Conservation (phyloP, 345 rosid species). For the Microcos paniculata region DNA sequence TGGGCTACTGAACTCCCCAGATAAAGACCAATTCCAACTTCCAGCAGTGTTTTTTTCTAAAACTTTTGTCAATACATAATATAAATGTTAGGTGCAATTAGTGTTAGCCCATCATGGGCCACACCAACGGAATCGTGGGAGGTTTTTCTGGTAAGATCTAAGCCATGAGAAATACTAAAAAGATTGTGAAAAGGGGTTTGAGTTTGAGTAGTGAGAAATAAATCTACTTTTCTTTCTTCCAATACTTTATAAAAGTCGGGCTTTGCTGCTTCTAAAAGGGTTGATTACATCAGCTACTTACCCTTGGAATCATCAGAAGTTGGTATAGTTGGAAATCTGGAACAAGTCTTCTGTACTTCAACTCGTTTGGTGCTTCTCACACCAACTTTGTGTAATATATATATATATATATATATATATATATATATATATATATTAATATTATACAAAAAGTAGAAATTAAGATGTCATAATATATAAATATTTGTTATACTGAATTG, state of each 20-base stretch:
- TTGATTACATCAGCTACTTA: not conserved
- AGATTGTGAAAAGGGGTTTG: not conserved
- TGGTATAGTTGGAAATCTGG: slow-evolving; percentile 4
- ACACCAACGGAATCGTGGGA: not conserved
- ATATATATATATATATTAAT: too few species aligned
- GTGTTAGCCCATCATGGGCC: not conserved
- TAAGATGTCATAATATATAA: too few species aligned
- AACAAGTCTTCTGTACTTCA: not conserved
- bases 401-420: too few species aligned
- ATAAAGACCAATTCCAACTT: not conserved
- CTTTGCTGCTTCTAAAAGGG: not conserved
- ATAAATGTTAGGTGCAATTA: not conserved
- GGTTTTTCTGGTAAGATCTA: not conserved
- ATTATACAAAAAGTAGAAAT: too few species aligned
- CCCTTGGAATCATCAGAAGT: not conserved
- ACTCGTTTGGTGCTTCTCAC: not conserved
- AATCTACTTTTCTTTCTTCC: not conserved
- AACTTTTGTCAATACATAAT: not conserved
- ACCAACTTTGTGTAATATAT: not conserved
- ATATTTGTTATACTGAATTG: too few species aligned
- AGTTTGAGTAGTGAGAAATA: not conserved
- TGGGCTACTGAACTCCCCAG: not conserved
- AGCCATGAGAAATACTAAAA: not conserved
- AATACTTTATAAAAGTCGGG: not conserved
- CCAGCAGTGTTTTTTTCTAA: not conserved